Evolutionary conservation across 1,284 basidiomycete species (phyloP).

Genomic region (Vanrija pseudolonga): DNA sequence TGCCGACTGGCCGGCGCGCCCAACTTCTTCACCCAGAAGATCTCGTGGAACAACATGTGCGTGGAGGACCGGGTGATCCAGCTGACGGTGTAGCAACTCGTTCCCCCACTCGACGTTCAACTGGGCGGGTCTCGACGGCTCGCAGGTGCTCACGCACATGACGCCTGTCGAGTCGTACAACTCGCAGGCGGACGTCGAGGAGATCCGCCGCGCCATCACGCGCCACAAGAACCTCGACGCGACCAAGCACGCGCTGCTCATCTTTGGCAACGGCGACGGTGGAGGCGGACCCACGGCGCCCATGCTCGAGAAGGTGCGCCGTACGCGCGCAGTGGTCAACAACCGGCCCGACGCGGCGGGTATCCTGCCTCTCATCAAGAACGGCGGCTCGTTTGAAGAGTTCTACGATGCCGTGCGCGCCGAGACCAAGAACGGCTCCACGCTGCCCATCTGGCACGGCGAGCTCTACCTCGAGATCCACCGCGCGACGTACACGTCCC

Average conservation of each 20-base stretch:
- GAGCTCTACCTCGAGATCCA: conserved; percentile 84
- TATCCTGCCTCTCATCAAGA: conserved; percentile 24
- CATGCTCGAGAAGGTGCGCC: conserved; percentile 87
- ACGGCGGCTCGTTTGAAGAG: conserved; percentile 67
- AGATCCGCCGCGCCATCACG: conserved; percentile 70
- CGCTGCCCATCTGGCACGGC: conserved; percentile 81
- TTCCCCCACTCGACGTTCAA: conserved; percentile 93
- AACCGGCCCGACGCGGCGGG: conserved; percentile 52
- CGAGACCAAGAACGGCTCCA: conserved; percentile 63
- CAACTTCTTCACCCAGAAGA: conserved; percentile 93
- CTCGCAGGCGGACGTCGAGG: conserved; percentile 50
- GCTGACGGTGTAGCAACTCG: conserved; percentile 57
- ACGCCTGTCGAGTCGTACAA: conserved; percentile 61
- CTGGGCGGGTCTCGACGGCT: conserved; percentile 81
- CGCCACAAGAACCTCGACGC: conserved; percentile 90
- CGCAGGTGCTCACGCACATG: conserved; percentile 67
- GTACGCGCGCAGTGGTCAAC: conserved; percentile 62
- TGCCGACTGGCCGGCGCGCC: conserved; percentile 78
- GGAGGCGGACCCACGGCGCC: conserved; percentile 54
- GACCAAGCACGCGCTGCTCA: conserved; percentile 62
- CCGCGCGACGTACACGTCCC: conserved; percentile 70
- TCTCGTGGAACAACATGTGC: conserved; percentile 38
- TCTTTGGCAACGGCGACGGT: conserved; percentile 91
- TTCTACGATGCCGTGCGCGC: conserved; percentile 74
- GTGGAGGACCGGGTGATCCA: background rate